Evolutionary conservation across 2,329 filamentous ascomycete genomes (phyloP), one percentile per base, ranked within the genome.

Genomic region (Penicillium thymicola): DNA sequence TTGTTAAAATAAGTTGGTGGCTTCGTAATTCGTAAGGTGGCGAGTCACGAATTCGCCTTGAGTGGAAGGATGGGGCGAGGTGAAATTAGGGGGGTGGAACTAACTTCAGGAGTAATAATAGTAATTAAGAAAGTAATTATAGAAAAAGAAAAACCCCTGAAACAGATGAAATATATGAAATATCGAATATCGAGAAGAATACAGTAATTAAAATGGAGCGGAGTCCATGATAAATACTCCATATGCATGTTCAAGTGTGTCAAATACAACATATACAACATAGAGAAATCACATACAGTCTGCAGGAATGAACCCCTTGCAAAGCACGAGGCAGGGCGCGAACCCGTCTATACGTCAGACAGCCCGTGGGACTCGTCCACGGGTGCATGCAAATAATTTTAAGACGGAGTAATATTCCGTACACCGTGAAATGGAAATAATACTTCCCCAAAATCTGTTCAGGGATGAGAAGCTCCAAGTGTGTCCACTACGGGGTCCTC

Each of bases 321-420:
- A 23, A 51, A 51, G 61, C 62, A 65, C 61, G 62, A 65, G 62
- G 58, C 61, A 65, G 53, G 45, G 21, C n/a, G 59, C 40, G 62
- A 57, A 50, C 62, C 46, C 41, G 51, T 46, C 52, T 51, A 43
- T 58, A 53, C 23, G 40, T 49, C 54, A 57, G 55, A 53, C 44
- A 57, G 36, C 30, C 44, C 44, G 30, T 44, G 42, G 48, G 42
- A 55, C 60, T 62, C 57, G 58, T 64, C 28, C 28, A 32, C 30
- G 30, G 13, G 60, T 53, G 54, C 58, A 59, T 27, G 14, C 41
- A 43, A 27, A 43, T n/a, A 27, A 43, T 28, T n/a, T 7, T 5
- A 7, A 5, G 23, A 43, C 30, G 30, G 30, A 32, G 40, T 27
- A 42, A 13, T 43, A 27, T 9, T 43, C 41, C 41, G 41, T 40